Conservation (phyloP, 441 rosid species). For the Populus trichocarpa region DNA sequence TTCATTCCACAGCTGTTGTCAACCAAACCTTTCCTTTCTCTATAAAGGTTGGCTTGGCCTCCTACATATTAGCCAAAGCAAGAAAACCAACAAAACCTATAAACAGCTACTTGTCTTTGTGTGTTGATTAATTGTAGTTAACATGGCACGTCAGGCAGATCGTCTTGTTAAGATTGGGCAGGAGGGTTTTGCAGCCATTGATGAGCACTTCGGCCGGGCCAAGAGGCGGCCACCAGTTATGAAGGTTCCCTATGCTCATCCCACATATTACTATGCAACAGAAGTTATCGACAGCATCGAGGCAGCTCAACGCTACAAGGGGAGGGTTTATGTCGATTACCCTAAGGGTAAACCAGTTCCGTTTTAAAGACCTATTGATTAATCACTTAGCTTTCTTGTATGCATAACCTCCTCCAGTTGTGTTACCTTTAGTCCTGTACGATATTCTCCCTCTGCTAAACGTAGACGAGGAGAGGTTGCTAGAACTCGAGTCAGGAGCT, state of each 20-base stretch:
- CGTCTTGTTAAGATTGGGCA: background rate
- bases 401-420: background rate
- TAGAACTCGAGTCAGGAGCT: background rate
- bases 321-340: background rate
- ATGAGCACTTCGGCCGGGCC: background rate
- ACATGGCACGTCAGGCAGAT: conserved; percentile 3
- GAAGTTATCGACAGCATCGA: background rate
- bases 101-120: background rate
- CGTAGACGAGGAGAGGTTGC: too few species aligned
- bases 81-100: background rate
- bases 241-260: background rate
- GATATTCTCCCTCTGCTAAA: background rate
- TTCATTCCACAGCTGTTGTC: background rate
- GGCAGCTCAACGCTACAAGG: background rate
- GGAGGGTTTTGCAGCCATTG: background rate
- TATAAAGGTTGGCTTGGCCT: background rate
- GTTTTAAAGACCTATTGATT: background rate
- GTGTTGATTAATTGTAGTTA: background rate
- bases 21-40: background rate
- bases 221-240: background rate
- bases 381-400: background rate
- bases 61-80: background rate
- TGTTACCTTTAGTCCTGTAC: background rate
- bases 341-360: background rate
- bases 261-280: background rate